phyloP scores from a whole-genome alignment of 148 eudicot species.

The Rheum nobile region DNA sequence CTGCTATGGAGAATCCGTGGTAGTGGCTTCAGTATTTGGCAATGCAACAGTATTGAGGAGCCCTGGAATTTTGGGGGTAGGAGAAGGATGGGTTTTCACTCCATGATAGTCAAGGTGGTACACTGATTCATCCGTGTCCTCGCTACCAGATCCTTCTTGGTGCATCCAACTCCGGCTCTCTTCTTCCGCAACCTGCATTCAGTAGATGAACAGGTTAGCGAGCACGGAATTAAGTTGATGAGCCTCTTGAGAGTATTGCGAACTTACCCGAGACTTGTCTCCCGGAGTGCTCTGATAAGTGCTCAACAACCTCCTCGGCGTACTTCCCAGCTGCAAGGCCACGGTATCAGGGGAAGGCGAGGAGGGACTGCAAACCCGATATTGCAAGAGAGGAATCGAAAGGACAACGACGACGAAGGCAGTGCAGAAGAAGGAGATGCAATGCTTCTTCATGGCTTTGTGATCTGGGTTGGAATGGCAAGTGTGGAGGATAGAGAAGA shows the following conservation, averaged over 20 bases:
- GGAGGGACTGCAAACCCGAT: not conserved
- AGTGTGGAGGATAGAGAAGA: not conserved
- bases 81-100: constrained; percentile 48
- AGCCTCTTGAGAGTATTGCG: not conserved
- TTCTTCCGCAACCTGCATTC: constrained; percentile 19
- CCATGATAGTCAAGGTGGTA: constrained; percentile 64
- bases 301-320: constrained; percentile 18
- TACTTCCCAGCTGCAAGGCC: constrained; percentile 5
- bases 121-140: constrained; percentile 20
- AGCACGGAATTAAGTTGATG: no score
- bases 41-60: constrained; percentile 19
- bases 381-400: not conserved
- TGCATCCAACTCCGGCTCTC: constrained; percentile 6
- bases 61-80: constrained; percentile 43
- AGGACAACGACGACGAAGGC: not conserved
- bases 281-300: not conserved
- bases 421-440: not conserved
- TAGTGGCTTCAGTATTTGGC: constrained; percentile 2
- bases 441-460: not conserved
- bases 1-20: constrained; percentile 43
- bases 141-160: constrained; percentile 9
- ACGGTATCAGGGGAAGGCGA: constrained; percentile 4
- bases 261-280: constrained; percentile 20
- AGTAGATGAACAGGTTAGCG: no score
- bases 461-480: not conserved